Conservation (phyloP, 257 asterid species). For the Ajuga chamaepitys region DNA sequence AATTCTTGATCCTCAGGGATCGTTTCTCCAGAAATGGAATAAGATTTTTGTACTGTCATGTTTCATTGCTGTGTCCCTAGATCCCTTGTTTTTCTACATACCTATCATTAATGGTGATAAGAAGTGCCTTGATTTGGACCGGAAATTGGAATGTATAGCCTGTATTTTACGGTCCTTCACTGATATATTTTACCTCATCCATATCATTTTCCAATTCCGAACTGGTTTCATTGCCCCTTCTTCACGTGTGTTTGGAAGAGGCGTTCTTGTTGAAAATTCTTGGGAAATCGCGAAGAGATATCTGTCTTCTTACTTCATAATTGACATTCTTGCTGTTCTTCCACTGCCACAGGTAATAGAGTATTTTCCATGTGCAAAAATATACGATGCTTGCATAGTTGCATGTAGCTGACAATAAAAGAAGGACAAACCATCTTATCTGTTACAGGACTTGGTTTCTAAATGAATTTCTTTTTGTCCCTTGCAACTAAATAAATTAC, state of each 20-base stretch:
- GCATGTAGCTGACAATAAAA: not conserved
- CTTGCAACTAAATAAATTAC: not conserved
- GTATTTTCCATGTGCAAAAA: not conserved
- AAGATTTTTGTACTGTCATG: conserved; percentile 73
- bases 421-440: not conserved
- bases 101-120: conserved; percentile 56
- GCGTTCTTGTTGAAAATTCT: conserved; percentile 70
- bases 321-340: conserved; percentile 83
- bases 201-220: conserved; percentile 71
- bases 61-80: conserved; percentile 69
- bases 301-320: conserved; percentile 59
- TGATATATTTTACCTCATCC: conserved; percentile 70
- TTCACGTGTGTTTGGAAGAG: conserved; percentile 91
- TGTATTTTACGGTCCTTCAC: conserved; percentile 66
- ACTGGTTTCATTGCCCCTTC: conserved; percentile 83
- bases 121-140: conserved; percentile 69
- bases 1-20: conserved; percentile 79
- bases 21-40: conserved; percentile 80
- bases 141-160: conserved; percentile 52
- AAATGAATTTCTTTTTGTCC: too few species aligned
- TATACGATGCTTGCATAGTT: not conserved
- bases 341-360: conserved; percentile 80
- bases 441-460: not conserved
- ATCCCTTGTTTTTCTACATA: conserved; percentile 82
- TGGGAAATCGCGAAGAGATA: conserved; percentile 83